Conservation (phyloP, 495 filamentous ascomycete species). For the Rhypophila decipiens region DNA sequence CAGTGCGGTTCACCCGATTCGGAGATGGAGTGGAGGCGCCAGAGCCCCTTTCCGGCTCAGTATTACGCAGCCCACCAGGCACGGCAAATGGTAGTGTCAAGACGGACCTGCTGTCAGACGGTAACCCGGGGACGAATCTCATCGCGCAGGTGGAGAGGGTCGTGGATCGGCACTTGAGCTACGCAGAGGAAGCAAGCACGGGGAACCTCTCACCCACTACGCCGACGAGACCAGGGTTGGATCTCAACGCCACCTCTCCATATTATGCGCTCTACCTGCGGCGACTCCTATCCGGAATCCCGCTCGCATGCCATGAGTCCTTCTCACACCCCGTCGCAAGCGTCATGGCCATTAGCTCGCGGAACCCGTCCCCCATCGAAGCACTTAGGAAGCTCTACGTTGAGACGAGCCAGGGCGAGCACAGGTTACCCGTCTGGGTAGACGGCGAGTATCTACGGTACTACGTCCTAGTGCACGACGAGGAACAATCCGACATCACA, state of each 20-base stretch:
- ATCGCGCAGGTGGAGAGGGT: constrained; percentile 42
- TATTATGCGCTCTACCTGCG: constrained; percentile 79
- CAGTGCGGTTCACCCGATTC: constrained; percentile 71
- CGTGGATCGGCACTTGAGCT: constrained; percentile 45
- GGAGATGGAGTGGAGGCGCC: constrained; percentile 54
- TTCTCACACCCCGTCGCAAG: constrained; percentile 95
- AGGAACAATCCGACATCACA: constrained; percentile 84
- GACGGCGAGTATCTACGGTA: constrained; percentile 86
- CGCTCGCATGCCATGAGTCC: constrained; percentile 77
- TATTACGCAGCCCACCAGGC: constrained; percentile 26
- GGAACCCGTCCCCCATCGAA: constrained; percentile 73
- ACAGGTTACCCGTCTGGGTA: constrained; percentile 70
- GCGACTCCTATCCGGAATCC: constrained; percentile 70
- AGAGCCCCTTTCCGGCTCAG: constrained; percentile 23
- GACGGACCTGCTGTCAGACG: neutral
- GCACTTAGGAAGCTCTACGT: constrained; percentile 74
- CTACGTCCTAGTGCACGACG: constrained; percentile 95
- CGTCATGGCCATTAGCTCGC: constrained; percentile 88
- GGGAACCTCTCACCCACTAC: constrained; percentile 30
- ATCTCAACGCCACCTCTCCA: constrained; percentile 44
- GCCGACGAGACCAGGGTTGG: constrained; percentile 28
- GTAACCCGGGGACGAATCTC: neutral
- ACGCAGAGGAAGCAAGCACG: constrained; percentile 44
- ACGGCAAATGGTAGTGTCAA: constrained; percentile 1
- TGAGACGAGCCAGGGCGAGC: constrained; percentile 63